Conservation (phyloP, 1,139 yeast species). For the Starmera stellimalicola region DNA sequence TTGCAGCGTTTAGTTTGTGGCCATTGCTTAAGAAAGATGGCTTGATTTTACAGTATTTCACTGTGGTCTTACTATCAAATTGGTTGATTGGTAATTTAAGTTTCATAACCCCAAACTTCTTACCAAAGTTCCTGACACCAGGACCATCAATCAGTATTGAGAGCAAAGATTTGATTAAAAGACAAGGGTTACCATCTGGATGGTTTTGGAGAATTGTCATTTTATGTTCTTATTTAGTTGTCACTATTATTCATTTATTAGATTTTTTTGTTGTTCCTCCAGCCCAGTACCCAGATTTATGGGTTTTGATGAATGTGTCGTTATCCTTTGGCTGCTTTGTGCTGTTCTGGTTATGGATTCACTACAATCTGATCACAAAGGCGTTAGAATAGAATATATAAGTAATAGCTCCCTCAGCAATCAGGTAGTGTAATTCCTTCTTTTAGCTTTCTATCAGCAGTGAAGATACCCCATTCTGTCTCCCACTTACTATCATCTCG, state of each 20-base stretch:
- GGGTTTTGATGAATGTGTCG: slow-evolving; percentile 69
- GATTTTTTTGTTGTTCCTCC: slow-evolving; percentile 52
- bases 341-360: slow-evolving; percentile 71
- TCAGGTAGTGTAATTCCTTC: slow-evolving; percentile 23
- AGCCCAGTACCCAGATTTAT: slow-evolving; percentile 62
- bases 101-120: slow-evolving; percentile 29
- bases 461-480: slow-evolving; percentile 63
- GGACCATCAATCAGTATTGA: slow-evolving; percentile 29
- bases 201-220: slow-evolving; percentile 51
- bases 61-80: slow-evolving; percentile 55
- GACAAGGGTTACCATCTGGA: slow-evolving; percentile 40
- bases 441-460: slow-evolving; percentile 36
- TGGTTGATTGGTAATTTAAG: slow-evolving; percentile 71
- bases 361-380: slow-evolving; percentile 37
- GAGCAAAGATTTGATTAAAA: slow-evolving; percentile 25
- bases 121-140: slow-evolving; percentile 32
- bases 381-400: background rate
- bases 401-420: no score
- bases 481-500: slow-evolving; percentile 48
- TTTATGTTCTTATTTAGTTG: slow-evolving; percentile 46
- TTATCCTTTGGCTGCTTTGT: slow-evolving; percentile 70
- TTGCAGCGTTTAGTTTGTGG: slow-evolving; percentile 78
- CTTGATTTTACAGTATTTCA: slow-evolving; percentile 60
- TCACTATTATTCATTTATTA: slow-evolving; percentile 40
- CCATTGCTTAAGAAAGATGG: slow-evolving; percentile 78